A percentile compares a stretch with the other conserved stretches of the same genome.
phyloP scores from a whole-genome alignment of 371 early-diverging fungal species.

The Mortierella sp. region DNA sequence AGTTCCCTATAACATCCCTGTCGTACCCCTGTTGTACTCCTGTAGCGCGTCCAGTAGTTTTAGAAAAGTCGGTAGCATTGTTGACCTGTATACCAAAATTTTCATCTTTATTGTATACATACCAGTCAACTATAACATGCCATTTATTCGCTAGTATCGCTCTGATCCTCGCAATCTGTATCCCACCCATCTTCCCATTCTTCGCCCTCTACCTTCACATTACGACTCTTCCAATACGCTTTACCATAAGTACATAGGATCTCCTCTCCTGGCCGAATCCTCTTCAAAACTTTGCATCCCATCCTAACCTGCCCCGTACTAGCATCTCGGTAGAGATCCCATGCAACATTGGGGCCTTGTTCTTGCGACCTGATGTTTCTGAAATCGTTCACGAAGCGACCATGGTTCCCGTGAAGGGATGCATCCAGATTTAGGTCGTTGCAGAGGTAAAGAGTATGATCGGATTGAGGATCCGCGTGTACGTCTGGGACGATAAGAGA shows the following conservation, averaged over 20 bases:
- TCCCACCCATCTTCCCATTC: conserved; percentile 57
- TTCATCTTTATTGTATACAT: too few species aligned
- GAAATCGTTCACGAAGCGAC: conserved; percentile 53
- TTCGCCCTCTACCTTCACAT: conserved; percentile 17
- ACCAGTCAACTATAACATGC: too few species aligned
- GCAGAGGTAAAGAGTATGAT: conserved; percentile 48
- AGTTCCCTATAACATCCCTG: too few species aligned
- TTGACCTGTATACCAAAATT: too few species aligned
- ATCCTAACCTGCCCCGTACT: conserved; percentile 48
- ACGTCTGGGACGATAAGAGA: conserved; percentile 42
- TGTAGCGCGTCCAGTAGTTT: too few species aligned
- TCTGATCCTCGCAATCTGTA: conserved; percentile 46
- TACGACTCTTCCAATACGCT: conserved; percentile 49
- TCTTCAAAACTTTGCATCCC: conserved; percentile 53
- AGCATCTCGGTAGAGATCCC: conserved; percentile 46
- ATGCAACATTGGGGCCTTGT: conserved; percentile 48
- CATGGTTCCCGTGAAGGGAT: conserved; percentile 47
- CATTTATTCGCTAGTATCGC: not conserved
- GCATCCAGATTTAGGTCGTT: conserved; percentile 53
- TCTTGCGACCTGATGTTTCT: conserved; percentile 32
- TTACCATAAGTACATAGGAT: conserved; percentile 54
- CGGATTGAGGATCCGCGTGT: conserved; percentile 46
- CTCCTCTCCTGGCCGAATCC: conserved; percentile 35
- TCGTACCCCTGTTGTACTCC: too few species aligned
- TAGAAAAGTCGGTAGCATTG: too few species aligned